Evolutionary conservation across 1,139 yeast species (phyloP).

Genomic region (Candida buenavistaensis): DNA sequence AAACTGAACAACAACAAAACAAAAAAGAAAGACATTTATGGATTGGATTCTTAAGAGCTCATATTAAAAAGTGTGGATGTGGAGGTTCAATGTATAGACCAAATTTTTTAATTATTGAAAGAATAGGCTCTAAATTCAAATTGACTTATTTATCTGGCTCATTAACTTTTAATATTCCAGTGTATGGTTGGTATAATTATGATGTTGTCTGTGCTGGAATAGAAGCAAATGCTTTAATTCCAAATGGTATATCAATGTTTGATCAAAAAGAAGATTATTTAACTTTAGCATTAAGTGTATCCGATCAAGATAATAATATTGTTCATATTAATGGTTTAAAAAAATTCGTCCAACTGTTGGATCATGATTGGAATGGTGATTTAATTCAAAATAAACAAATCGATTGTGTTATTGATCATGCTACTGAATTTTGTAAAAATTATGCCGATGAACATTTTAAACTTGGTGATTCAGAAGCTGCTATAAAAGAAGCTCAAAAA

Average conservation of each 20-base stretch:
- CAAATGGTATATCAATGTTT: constrained; percentile 27
- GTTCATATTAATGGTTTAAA: constrained; percentile 23
- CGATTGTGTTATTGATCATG: constrained; percentile 19
- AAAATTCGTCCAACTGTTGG: constrained; percentile 5
- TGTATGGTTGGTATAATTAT: constrained; percentile 32
- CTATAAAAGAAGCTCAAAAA: constrained; percentile 1
- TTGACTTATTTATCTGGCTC: constrained; percentile 36
- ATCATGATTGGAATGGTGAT: constrained; percentile 6
- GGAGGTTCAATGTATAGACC: constrained; percentile 38
- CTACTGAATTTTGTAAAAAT: constrained; percentile 19
- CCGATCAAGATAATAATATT: constrained; percentile 35
- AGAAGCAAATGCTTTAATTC: constrained; percentile 35
- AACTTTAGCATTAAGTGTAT: constrained; percentile 33
- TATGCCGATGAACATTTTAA: constrained; percentile 18
- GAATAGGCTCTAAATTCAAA: constrained; percentile 22
- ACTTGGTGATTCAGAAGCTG: constrained; percentile 9
- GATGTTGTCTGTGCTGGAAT: constrained; percentile 22
- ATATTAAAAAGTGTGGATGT: constrained; percentile 36
- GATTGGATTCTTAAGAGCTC: constrained; percentile 42
- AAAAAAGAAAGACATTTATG: constrained; percentile 22
- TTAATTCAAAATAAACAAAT: constrained; percentile 6
- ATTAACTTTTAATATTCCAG: constrained; percentile 33
- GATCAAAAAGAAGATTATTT: constrained; percentile 23
- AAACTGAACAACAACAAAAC: not conserved
- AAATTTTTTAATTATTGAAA: constrained; percentile 28